phyloP scores from a whole-genome alignment of 116 monocot genomes.

The Posidonia oceanica region DNA sequence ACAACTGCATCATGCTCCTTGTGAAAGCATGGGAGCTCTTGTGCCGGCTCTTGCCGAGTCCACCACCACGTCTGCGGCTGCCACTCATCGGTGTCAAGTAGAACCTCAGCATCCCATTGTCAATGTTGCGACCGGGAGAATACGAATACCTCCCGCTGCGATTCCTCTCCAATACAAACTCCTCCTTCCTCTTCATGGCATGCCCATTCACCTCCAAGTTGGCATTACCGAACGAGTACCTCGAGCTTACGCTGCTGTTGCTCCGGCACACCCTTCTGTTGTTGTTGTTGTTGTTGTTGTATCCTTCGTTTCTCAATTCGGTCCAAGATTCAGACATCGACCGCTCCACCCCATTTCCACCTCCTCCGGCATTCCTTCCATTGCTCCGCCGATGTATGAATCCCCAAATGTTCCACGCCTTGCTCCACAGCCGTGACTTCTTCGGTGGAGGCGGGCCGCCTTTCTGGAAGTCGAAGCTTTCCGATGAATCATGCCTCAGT shows the following conservation, averaged over 20 bases:
- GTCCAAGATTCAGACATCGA: constrained; percentile 50
- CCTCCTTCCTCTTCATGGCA: constrained; percentile 25
- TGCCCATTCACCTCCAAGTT: constrained; percentile 1
- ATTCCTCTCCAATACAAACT: constrained; percentile 44
- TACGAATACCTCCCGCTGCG: constrained; percentile 55
- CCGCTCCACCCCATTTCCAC: constrained; percentile 23
- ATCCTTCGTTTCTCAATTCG: not conserved
- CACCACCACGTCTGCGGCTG: constrained; percentile 28
- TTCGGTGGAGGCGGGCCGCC: constrained; percentile 16
- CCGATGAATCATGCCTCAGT: constrained; percentile 31
- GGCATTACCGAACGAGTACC: constrained; percentile 28
- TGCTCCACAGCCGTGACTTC: constrained; percentile 57
- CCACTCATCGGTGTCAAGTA: constrained; percentile 53
- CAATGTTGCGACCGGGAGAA: constrained; percentile 31
- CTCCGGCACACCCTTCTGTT: constrained; percentile 14
- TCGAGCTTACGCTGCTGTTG: constrained; percentile 55
- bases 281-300: too few species aligned
- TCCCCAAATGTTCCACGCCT: constrained; percentile 75
- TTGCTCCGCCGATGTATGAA: constrained; percentile 43
- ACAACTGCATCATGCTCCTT: constrained; percentile 36
- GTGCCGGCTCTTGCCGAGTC: constrained; percentile 8
- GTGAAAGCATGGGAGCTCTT: constrained; percentile 23
- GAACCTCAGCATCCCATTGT: constrained; percentile 53
- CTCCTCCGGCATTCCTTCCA: constrained; percentile 4
- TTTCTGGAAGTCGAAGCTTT: constrained; percentile 38